phyloP scores from a whole-genome alignment of 305 asterid genomes.

The Rubia peregrina region DNA sequence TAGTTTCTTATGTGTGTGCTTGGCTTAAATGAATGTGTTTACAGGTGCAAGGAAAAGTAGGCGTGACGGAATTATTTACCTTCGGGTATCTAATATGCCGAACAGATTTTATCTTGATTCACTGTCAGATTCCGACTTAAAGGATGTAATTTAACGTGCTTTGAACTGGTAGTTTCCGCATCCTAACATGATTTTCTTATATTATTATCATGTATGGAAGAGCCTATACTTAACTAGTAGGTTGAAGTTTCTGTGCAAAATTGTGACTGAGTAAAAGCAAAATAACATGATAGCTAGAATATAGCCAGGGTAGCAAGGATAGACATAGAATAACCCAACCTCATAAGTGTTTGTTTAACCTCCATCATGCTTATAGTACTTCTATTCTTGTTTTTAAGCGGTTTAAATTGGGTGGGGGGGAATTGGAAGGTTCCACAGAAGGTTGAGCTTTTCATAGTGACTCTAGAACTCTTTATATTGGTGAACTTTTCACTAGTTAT shows the following conservation, averaged over 20 bases:
- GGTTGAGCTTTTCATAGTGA: too few relatives aligned
- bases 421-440: too few relatives aligned
- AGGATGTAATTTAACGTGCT: constrained; percentile 13
- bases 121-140: constrained; percentile 26
- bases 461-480: too few relatives aligned
- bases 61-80: background rate
- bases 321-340: too few relatives aligned
- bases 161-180: background rate
- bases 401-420: too few relatives aligned
- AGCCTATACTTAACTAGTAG: background rate
- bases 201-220: background rate
- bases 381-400: too few relatives aligned
- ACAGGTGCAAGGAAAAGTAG: constrained; percentile 42
- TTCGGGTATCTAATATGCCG: constrained; percentile 18
- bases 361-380: too few relatives aligned
- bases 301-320: too few relatives aligned
- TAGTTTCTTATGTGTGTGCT: background rate
- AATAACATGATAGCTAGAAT: too few relatives aligned
- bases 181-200: background rate
- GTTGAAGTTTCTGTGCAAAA: background rate
- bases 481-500: too few relatives aligned
- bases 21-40: constrained; percentile 9
- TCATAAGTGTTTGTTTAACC: too few relatives aligned
- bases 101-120: constrained; percentile 11
- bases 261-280: too few relatives aligned